Evolutionary conservation across 345 rosid species (phyloP).

Genomic region (Xanthoceras sorbifolium): DNA sequence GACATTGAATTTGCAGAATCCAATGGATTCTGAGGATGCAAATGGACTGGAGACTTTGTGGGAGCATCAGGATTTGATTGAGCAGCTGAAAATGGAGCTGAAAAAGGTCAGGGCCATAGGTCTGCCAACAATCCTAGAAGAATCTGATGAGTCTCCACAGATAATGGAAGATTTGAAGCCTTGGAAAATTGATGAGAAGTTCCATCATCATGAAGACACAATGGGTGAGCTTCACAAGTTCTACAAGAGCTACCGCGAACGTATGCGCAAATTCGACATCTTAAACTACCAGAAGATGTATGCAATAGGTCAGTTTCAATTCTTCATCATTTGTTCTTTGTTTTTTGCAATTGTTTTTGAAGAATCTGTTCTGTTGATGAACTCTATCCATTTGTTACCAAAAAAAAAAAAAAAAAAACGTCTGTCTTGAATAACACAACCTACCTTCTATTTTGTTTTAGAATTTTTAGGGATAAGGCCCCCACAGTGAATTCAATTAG

Average conservation of each 20-base stretch:
- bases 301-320: slow-evolving; percentile 72
- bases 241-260: slow-evolving; percentile 79
- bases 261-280: slow-evolving; percentile 90
- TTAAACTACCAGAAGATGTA: slow-evolving; percentile 91
- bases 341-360: neutral
- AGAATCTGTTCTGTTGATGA: neutral
- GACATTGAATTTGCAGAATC: slow-evolving; percentile 19
- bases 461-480: no score
- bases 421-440: no score
- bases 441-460: no score
- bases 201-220: slow-evolving; percentile 54
- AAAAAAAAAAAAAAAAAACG: no score
- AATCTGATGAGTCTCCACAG: slow-evolving; percentile 72
- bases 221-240: slow-evolving; percentile 86
- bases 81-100: slow-evolving; percentile 88
- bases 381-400: no score
- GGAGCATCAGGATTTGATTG: slow-evolving; percentile 96
- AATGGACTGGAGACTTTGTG: slow-evolving; percentile 63
- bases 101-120: slow-evolving; percentile 81
- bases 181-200: slow-evolving; percentile 83
- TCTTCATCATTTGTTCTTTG: neutral
- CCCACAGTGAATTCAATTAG: slow-evolving; percentile 32
- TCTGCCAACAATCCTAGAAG: slow-evolving; percentile 76
- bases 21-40: slow-evolving; percentile 45
- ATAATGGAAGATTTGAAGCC: slow-evolving; percentile 86